Percentiles rank a stretch among this genome's conserved stretches.
These are phyloP conservation scores for Byssochlamys sp. DNA, from an alignment of 2,329 filamentous ascomycete genomes.

Conservation along the genomic window DNA sequence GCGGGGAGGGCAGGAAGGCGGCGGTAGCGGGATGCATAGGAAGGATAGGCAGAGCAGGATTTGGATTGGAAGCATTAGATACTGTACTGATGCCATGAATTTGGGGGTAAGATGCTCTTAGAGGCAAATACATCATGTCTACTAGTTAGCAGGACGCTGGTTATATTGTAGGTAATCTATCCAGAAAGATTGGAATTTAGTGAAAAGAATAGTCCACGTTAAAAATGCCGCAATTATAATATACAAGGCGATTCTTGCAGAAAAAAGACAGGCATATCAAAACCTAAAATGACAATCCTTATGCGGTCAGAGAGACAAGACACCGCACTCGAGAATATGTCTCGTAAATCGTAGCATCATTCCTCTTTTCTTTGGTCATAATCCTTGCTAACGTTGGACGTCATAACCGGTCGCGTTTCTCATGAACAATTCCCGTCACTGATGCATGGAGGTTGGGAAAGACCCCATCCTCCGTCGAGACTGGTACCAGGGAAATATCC, in stretches of 20 bases:
- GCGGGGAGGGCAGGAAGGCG: background rate
- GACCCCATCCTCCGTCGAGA: background rate
- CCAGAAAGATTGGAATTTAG: background rate
- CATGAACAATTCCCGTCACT: background rate
- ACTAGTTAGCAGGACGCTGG: background rate
- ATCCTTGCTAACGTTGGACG: background rate
- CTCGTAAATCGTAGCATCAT: background rate
- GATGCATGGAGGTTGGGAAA: background rate
- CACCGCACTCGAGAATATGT: background rate
- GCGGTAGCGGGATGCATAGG: background rate
- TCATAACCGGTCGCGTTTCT: background rate
- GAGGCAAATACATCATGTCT: background rate
- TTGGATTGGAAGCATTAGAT: background rate
- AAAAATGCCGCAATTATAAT: background rate
- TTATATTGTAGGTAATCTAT: background rate
- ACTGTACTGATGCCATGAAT: no score
- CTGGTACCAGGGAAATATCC: background rate
- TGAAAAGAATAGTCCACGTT: background rate
- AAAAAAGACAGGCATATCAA: background rate
- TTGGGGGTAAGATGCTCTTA: no score
- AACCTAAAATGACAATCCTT: background rate
- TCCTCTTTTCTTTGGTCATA: background rate
- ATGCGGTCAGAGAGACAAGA: background rate
- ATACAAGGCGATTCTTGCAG: background rate
- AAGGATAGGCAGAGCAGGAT: background rate